Base-by-base conservation (phyloP, 768 basidiomycete species). In the Gloeophyllum trabeum region DNA sequence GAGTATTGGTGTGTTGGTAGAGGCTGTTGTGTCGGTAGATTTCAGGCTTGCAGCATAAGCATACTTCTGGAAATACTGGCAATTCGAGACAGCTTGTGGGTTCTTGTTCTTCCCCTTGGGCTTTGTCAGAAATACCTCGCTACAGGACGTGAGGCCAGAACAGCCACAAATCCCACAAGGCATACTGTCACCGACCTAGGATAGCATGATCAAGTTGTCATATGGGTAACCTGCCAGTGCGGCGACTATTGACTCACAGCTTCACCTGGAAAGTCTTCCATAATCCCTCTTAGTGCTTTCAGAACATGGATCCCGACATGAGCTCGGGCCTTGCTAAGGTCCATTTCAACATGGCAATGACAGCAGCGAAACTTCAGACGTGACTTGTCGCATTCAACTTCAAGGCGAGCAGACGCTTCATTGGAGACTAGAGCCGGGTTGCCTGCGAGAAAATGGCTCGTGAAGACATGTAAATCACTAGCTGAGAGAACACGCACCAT, bases 101-200 rank as follows among this genome's bases (percentile, higher is more conserved):
- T n/a, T 4, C 32, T 52, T 52, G n/a, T n/a, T n/a, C n/a, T n/a
- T n/a, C n/a, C n/a, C n/a, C n/a, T n/a, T 32, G 28, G 28, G 28
- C 28, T 47, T 49, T 2, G 38, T 36, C 18, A 57, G 48, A 16
- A 26, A 43, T 12, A 53, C n/a, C 4, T 23, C 21, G n/a, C 42
- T 26, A 14, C 40, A 43, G 16, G 14, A 22, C 2, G 24, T 22
- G 4, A 41, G 23, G 1, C 41, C 40, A 2, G 47, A 40, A 13
- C 45, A 41, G 18, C 50, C 55, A 37, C 58, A 59, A 37, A 56
- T 56, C 14, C 58, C 53, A 32, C 58, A 59, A 0, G 55, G 56
- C 48, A 48, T 51, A 4, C 32, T 16, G 16, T n/a, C 14, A 5
- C 47, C 48, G n/a, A 49, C 21, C 55, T 56, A 22, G 43, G 13